Evolutionary conservation across 768 basidiomycete genomes (phyloP).

Genomic region (Boletus rubropictus): DNA sequence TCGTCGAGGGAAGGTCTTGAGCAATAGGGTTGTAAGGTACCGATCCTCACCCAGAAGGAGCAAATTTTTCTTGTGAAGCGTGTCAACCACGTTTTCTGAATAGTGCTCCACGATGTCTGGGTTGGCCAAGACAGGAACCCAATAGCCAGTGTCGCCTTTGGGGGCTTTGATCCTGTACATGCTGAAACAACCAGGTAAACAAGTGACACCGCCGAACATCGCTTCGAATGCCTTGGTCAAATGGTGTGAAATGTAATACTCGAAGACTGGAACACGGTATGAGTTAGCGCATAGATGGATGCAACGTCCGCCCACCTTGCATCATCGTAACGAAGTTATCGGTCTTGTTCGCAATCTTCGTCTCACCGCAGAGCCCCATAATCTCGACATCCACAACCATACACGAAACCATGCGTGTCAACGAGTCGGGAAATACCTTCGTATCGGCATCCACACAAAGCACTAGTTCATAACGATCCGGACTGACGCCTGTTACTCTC

Average conservation of each 20-base stretch:
- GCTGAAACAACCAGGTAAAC: constrained; percentile 97
- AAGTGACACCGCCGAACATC: constrained; percentile 99
- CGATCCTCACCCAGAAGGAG: constrained; percentile 98
- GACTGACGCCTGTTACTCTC: constrained; percentile 91
- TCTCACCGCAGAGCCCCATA: constrained; percentile 99
- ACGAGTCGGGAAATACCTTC: constrained; percentile 97
- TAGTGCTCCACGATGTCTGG: constrained; percentile 99
- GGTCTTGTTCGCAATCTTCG: constrained; percentile 79
- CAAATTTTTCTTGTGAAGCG: constrained; percentile 98
- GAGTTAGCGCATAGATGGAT: constrained; percentile 2
- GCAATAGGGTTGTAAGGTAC: constrained; percentile 93
- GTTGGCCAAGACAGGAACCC: constrained; percentile 98
- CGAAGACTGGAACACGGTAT: constrained; percentile 64
- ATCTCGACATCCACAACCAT: constrained; percentile 98
- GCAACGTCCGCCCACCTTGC: constrained; percentile 66
- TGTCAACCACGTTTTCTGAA: constrained; percentile 99
- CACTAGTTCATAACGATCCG: constrained; percentile 92
- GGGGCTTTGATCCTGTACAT: constrained; percentile 99
- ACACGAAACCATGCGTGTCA: constrained; percentile 92
- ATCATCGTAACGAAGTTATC: constrained; percentile 58
- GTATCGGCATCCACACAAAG: constrained; percentile 97
- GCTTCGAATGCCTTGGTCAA: constrained; percentile 99
- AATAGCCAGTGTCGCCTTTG: constrained; percentile 93
- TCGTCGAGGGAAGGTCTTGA: constrained; percentile 99
- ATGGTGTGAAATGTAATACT: constrained; percentile 99